These are phyloP conservation scores for Gnomoniopsis sp. DNA, from an alignment of 2,329 filamentous ascomycete species.

Conservation along the genomic window DNA sequence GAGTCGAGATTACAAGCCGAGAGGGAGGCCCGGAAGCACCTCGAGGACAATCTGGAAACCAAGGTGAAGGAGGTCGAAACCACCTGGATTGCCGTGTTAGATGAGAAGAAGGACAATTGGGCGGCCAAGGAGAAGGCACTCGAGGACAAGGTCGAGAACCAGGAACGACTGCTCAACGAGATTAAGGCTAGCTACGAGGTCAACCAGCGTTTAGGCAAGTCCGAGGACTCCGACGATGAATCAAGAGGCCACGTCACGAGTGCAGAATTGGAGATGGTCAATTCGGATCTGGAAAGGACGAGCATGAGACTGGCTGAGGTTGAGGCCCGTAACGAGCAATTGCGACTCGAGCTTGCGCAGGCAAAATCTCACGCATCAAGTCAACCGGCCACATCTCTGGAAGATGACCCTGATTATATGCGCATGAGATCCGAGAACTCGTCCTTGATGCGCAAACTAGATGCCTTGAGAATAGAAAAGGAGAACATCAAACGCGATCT, in stretches of 20 bases:
- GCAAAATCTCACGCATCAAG: conserved; percentile 70
- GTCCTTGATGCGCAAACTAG: conserved; percentile 82
- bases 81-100: conserved; percentile 84
- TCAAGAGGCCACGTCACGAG: conserved; percentile 67
- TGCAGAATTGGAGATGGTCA: conserved; percentile 91
- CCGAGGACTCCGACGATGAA: conserved; percentile 48
- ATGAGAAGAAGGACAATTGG: conserved; percentile 97
- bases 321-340: conserved; percentile 89
- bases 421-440: conserved; percentile 91
- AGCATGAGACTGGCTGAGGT: conserved; percentile 84
- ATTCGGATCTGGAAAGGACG: conserved; percentile 86
- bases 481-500: conserved; percentile 75
- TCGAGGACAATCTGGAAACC: conserved; percentile 73
- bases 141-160: conserved; percentile 91
- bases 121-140: conserved; percentile 82
- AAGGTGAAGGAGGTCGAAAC: conserved; percentile 86
- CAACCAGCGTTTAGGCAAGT: conserved; percentile 78
- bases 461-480: conserved; percentile 77
- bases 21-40: conserved; percentile 64
- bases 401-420: conserved; percentile 88
- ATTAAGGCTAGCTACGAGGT: conserved; percentile 98
- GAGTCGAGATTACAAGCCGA: conserved; percentile 80
- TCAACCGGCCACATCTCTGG: conserved; percentile 59
- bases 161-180: conserved; percentile 88
- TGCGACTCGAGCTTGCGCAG: conserved; percentile 87